Base-by-base conservation (phyloP, 2,329 filamentous ascomycete genomes). In the Beauveria sp. region DNA sequence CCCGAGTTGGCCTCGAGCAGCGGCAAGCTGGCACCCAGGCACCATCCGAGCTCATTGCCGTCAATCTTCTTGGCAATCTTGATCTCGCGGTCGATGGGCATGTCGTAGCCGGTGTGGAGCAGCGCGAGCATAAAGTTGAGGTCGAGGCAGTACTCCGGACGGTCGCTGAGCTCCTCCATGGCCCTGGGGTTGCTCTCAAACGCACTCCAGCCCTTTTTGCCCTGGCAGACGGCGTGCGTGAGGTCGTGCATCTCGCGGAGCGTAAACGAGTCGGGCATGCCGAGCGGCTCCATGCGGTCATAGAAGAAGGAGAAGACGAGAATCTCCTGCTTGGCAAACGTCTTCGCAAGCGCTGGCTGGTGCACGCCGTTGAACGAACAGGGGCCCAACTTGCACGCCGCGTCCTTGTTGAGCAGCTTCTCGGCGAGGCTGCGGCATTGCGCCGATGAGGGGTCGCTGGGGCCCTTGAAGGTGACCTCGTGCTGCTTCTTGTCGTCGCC, bases 41-140 rank as follows among this genome's bases (percentile, higher is more conserved):
- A 98, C 95, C 95, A 99, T 45, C 95, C 95, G 69, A 99, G 78
- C 79, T 99, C 96, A 74, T 97, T 97, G 61, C 87, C 87, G 79
- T 96, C 93, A 72, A 99, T 96, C 83, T 97, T 96, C 89, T 99
- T 99, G 63, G 93, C 95, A 72, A 97, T 96, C 81, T 90, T 93
- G 66, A 99, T 92, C 76, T 99, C 95, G 45, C 96, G 85, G 67
- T 96, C 91, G 69, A 98, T 87, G 4, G 93, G 93, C 91, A 99
- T 97, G 67, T 98, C 95, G 70, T 99, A 99, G 3, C 95, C 95
- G 6, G 91, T 96, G 75, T 98, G 93, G 60, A 98, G 79, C 62
- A 99, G 80, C 28, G 90, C 90, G 69, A 96, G 78, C 91, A 97
- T 97, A 72, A 98, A 99, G 79, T 91, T 99, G 68, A 99, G 79